Conservation (phyloP, 768 basidiomycete species). For the Gautieria morchelliformis region DNA sequence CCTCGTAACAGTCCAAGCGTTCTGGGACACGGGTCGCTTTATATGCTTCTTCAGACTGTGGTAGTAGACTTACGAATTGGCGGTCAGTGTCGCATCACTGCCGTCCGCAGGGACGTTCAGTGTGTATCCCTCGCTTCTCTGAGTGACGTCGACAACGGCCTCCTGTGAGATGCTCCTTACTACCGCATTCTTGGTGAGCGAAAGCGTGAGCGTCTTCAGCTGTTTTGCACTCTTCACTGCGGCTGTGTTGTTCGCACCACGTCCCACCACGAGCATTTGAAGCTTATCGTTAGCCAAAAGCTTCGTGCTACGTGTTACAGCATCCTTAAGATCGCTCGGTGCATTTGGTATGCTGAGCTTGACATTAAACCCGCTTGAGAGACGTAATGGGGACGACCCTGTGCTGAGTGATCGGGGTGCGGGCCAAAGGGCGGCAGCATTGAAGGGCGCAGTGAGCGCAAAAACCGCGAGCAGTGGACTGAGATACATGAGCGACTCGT, state of each 20-base stretch:
- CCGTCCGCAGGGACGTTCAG: slow-evolving; percentile 47
- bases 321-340: slow-evolving; percentile 50
- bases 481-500: background rate
- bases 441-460: background rate
- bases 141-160: slow-evolving; percentile 38
- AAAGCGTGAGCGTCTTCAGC: slow-evolving; percentile 36
- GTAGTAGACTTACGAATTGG: slow-evolving; percentile 32
- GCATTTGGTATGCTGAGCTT: slow-evolving; percentile 30
- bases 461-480: background rate
- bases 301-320: slow-evolving; percentile 38
- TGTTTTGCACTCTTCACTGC: slow-evolving; percentile 30
- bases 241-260: slow-evolving; percentile 38
- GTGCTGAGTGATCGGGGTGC: slow-evolving; percentile 25
- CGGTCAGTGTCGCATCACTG: slow-evolving; percentile 40
- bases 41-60: too few species aligned
- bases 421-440: slow-evolving; percentile 25
- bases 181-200: slow-evolving; percentile 23
- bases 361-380: slow-evolving; percentile 45
- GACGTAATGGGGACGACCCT: slow-evolving; percentile 34
- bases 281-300: slow-evolving; percentile 45
- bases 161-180: slow-evolving; percentile 41
- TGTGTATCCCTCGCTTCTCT: slow-evolving; percentile 50
- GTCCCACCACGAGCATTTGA: slow-evolving; percentile 47
- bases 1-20: slow-evolving; percentile 63
- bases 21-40: background rate